Evolutionary conservation across 2,329 filamentous ascomycete genomes (phyloP), one percentile per base, ranked within the genome.

Genomic region (Colletotrichum sp.): DNA sequence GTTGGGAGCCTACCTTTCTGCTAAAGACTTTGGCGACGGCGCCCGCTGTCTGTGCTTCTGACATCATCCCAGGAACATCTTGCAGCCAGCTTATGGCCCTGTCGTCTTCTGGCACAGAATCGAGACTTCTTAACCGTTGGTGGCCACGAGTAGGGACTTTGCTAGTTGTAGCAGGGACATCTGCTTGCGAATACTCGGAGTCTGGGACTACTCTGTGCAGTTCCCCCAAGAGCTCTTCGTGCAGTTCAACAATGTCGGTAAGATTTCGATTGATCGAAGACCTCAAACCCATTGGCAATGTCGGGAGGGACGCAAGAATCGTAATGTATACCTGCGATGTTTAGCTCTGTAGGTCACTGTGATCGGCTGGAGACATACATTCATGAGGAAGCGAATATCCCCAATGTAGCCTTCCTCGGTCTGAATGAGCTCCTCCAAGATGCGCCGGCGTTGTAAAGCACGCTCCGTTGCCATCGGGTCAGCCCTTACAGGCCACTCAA

Each of bases 381-480:
- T 96, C 82, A 94, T 94, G 75, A 99, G 88, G 78, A 97, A 95
- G 80, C 95, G 95, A 74, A 99, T 85, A 80, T 98, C 96, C 18
- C 93, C 92, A 80, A 99, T 93, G 82, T 99, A 99, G 80, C 94
- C 92, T 82, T 97, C 94, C 84, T 99, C 97, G 0, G 96, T 98
- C 72, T 87, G 90, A 77, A 98, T 92, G 67, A 99, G 87, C 85
- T 99, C 97, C 82, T 97, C 95, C 44, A 99, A 85, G 52, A 98
- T 92, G 77, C 93, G 92, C 16, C 95, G 92, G 77, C 97, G 92
- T 80, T 96, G 94, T 24, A 94, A 85, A 3, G 95, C 92, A 69
- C 96, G 92, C 78, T 93, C 90, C 57, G 91, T 90, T n/a, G 94
- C 93, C 34, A 89, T 92, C 74, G 93, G 90, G 79, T 98, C 95